Evolutionary conservation across 257 asterid genomes (phyloP).

Genomic region (Nicotiana sylvestris): DNA sequence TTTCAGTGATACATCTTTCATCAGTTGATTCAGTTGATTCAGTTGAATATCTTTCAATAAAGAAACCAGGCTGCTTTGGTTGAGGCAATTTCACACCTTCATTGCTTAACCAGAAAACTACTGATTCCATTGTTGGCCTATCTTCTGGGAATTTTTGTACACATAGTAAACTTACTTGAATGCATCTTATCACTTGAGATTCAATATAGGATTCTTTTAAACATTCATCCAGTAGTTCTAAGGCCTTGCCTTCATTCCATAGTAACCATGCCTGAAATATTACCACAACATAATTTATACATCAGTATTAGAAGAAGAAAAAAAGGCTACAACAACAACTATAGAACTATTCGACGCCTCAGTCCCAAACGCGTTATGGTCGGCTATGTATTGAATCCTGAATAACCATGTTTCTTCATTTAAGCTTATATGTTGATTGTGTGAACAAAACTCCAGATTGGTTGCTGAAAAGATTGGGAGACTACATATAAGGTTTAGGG

Average conservation of each 20-base stretch:
- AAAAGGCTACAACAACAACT: background rate
- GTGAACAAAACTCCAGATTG: too few species aligned
- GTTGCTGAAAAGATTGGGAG: too few species aligned
- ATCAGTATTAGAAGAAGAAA: background rate
- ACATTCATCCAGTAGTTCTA: conserved; percentile 21
- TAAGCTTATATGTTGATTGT: too few species aligned
- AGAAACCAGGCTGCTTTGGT: conserved; percentile 35
- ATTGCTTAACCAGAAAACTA: conserved; percentile 24
- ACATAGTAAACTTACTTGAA: conserved; percentile 23
- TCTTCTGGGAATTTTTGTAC: conserved; percentile 21
- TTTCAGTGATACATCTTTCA: background rate
- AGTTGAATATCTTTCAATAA: conserved; percentile 9
- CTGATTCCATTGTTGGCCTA: conserved; percentile 27
- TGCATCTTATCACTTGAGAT: conserved; percentile 17
- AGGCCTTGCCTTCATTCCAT: conserved; percentile 16
- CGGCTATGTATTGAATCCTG: too few species aligned
- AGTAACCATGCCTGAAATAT: conserved; percentile 22
- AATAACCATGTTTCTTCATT: too few species aligned
- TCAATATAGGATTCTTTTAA: conserved; percentile 9
- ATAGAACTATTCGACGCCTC: background rate
- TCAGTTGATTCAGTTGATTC: background rate
- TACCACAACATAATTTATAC: background rate
- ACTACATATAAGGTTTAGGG: too few species aligned
- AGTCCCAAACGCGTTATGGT: background rate
- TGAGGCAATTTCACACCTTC: conserved; percentile 17